Evolutionary conservation across 2,329 filamentous ascomycete genomes (phyloP).

Genomic region (Ophiocordyceps unilateralis): DNA sequence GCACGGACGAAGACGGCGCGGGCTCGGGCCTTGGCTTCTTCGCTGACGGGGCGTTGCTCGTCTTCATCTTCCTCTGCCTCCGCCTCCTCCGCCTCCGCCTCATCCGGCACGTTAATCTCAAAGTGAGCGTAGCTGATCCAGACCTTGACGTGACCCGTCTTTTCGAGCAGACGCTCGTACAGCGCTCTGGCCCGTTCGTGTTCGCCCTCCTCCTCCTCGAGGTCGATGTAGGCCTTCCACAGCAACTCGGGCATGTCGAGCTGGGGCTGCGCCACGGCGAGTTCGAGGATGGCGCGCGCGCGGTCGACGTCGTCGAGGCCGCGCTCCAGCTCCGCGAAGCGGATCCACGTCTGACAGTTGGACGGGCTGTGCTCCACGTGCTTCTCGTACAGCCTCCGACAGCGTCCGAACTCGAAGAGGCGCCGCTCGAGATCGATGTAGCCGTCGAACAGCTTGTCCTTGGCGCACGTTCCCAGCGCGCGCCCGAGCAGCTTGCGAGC

Average conservation of each 20-base stretch:
- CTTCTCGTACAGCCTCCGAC: conserved; percentile 83
- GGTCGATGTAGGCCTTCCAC: conserved; percentile 98
- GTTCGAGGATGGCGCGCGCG: conserved; percentile 77
- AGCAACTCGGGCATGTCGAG: conserved; percentile 95
- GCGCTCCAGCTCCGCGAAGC: conserved; percentile 84
- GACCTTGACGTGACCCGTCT: conserved; percentile 98
- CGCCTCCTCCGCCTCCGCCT: conserved; percentile 26
- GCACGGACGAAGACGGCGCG: conserved; percentile 73
- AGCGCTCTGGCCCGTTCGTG: conserved; percentile 66
- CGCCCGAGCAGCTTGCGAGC: conserved; percentile 81
- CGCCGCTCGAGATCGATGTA: conserved; percentile 89
- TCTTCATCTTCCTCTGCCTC: conserved; percentile 30
- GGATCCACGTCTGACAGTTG: conserved; percentile 90
- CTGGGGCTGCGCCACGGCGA: conserved; percentile 64
- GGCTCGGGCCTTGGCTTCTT: conserved; percentile 68
- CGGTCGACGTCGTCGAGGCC: conserved; percentile 81
- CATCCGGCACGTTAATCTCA: conserved; percentile 81
- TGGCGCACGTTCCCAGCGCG: conserved; percentile 86
- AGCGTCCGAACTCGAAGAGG: conserved; percentile 84
- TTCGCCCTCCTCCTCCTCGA: conserved; percentile 89
- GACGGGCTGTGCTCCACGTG: conserved; percentile 82
- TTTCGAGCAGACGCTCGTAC: conserved; percentile 80
- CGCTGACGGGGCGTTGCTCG: conserved; percentile 55
- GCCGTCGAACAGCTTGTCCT: conserved; percentile 85
- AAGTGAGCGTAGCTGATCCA: conserved; percentile 99